Evolutionary conservation across 306 rosid species (phyloP), one percentile per base, ranked within the genome.

Genomic region (Ammopiptanthus mongolicus): DNA sequence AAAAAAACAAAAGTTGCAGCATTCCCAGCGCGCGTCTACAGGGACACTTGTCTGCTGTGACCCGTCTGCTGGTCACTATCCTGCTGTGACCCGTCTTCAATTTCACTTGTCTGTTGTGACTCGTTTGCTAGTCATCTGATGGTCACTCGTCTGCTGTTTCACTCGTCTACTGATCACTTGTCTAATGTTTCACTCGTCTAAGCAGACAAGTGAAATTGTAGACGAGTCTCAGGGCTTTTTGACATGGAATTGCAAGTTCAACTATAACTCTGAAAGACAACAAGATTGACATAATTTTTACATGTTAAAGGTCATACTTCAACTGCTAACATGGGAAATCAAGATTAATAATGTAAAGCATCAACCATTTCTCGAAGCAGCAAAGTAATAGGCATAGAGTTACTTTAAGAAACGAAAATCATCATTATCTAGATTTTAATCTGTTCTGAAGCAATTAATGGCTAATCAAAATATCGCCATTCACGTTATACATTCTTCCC

Each of bases 201-300:
- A n/a, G n/a, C n/a, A n/a, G n/a, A n/a, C n/a, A n/a, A n/a, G n/a
- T n/a, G n/a, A n/a, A n/a, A n/a, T n/a, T n/a, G n/a, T n/a, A n/a
- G n/a, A n/a, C n/a, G n/a, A n/a, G n/a, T n/a, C n/a, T n/a, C n/a
- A 48, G 93, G 93, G 73, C 99, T 57, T 84, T 77, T 82, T 84
- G 91, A 62, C 99, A 95, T 34, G 84, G 84, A 73, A 95, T 82
- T 66, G 97, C 88, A 15, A 95, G 96, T 46, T 95, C 97, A 44
- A 85, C 86, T 68, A 85, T 28, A 80, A 89, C 97, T 81, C 99
- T 95, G 93, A 69, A 36, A 80, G 56, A 59, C 55, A 84, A 31
- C 81, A 84, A 75, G 58, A 73, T 41, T 39, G 75, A 72, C 76
- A 65, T 37, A 73, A 46, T n/a, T 57, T 42, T 72, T 53, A 77